Conservation (phyloP, 179 eudicot genomes). For the Silene vulgaris region DNA sequence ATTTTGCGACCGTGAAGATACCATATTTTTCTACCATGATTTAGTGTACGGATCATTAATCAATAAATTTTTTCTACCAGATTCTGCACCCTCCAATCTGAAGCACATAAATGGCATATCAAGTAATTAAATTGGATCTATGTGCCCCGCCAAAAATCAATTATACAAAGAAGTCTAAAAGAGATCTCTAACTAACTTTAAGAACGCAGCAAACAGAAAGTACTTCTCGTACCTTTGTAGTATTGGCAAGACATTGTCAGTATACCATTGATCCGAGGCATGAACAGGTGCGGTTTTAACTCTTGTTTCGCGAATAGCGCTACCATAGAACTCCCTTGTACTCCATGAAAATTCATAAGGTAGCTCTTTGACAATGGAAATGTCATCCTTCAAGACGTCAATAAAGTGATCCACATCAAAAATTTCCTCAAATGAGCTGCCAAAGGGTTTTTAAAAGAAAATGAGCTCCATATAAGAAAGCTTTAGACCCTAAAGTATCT, state of each 20-base stretch:
- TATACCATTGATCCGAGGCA: slow-evolving; percentile 93
- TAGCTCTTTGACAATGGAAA: slow-evolving; percentile 71
- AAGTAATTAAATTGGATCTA: not conserved
- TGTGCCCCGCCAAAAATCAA: not conserved
- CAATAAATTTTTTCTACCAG: not conserved
- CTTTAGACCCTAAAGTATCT: slow-evolving; percentile 11
- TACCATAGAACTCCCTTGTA: slow-evolving; percentile 81
- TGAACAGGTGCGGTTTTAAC: slow-evolving; percentile 93
- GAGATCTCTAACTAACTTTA: not conserved
- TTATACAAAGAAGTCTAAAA: not conserved
- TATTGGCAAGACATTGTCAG: slow-evolving; percentile 73
- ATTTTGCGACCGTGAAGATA: no score
- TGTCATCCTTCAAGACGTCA: slow-evolving; percentile 69
- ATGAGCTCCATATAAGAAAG: slow-evolving; percentile 14
- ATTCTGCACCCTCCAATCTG: not conserved
- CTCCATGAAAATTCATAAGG: slow-evolving; percentile 91
- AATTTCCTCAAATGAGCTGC: slow-evolving; percentile 83
- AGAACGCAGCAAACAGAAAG: not conserved
- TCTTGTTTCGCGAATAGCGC: slow-evolving; percentile 86
- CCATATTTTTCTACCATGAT: no score
- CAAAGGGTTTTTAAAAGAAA: slow-evolving; percentile 16
- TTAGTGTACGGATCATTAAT: no score
- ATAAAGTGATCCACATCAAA: slow-evolving; percentile 97
- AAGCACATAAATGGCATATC: not conserved
- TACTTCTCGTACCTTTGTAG: slow-evolving; percentile 53